Evolutionary conservation across 768 basidiomycete genomes (phyloP), one percentile per base, ranked within the genome.

Genomic region (Leucocoprinus birnbaumii): DNA sequence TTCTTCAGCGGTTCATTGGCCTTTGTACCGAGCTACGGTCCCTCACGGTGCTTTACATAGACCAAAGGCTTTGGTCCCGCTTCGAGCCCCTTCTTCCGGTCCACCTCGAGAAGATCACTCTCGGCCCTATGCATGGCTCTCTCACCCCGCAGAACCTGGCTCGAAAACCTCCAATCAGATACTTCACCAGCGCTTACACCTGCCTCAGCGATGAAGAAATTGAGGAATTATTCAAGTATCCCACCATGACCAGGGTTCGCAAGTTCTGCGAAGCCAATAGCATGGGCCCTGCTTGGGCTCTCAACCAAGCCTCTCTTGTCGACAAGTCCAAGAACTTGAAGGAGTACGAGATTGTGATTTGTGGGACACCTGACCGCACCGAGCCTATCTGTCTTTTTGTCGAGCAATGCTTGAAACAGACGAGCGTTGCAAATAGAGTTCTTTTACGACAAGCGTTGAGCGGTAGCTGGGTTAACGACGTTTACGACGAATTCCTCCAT

Each of bases 201-300:
- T 69, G 62, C 60, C 68, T 74, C 66, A 62, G 68, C 5, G 71
- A 72, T 48, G 66, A 65, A 37, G 74, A 73, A 58, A 60, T 74
- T 14, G 59, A 58, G 31, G 66, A 70, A 35, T 55, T 69, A 26
- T 62, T 72, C 26, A 55, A 59, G 14, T 67, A 65, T 21, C 65
- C 71, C 16, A 58, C 63, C 19, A 60, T 71, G 58, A 61, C 59
- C 37, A 61, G 27, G 14, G 62, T 74, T 38, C 62, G 71, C 22
- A 44, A 69, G 18, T 53, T 72, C 27, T 60, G 61, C 3, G 56
- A 61, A 22, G 63, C 58, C 24, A 52, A 51, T 48, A 63, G 59
- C 50, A 60, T 57, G 55, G 49, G 53, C 13, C 57, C 61, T 24
- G 47, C 51, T 3, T 67, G 62, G 53, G 66, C 65, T 10, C 58